phyloP scores from a whole-genome alignment of 352 stramenopile species.

The Pythium brachiatum region DNA sequence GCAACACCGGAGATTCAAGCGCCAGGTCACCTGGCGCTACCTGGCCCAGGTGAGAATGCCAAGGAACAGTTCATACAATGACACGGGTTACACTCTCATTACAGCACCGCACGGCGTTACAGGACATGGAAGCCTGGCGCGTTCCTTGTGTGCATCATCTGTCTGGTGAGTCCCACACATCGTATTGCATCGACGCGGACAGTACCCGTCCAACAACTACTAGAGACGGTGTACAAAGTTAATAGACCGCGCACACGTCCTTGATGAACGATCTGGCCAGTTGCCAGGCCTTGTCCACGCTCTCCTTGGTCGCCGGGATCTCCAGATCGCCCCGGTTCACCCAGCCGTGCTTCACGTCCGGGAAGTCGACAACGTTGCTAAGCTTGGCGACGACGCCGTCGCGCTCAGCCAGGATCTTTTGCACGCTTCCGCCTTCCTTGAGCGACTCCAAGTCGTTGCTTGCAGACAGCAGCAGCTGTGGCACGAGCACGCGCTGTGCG shows the following conservation, averaged over 20 bases:
- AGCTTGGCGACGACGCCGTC: neutral
- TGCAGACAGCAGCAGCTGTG: conserved; percentile 40
- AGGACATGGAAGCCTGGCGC: too few species aligned
- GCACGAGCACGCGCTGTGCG: conserved; percentile 32
- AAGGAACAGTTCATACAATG: too few species aligned
- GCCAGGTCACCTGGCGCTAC: too few species aligned
- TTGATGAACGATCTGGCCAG: neutral
- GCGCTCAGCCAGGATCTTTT: conserved; percentile 31
- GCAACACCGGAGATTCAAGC: too few species aligned
- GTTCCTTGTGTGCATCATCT: too few species aligned
- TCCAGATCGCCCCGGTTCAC: conserved; percentile 49
- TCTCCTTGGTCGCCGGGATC: conserved; percentile 28
- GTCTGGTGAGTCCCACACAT: too few species aligned
- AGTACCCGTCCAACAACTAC: too few species aligned
- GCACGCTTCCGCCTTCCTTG: conserved; percentile 17
- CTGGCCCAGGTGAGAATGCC: too few species aligned
- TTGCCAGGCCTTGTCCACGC: conserved; percentile 38
- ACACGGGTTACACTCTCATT: too few species aligned
- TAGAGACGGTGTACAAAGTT: too few species aligned
- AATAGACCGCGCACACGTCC: neutral
- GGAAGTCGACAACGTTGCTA: conserved; percentile 36
- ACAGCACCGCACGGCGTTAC: too few species aligned
- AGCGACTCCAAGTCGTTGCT: conserved; percentile 40
- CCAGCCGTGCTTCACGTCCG: conserved; percentile 43
- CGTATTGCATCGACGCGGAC: too few species aligned